phyloP scores from a whole-genome alignment of 1,284 basidiomycete species.

The Stereum hirsutum region DNA sequence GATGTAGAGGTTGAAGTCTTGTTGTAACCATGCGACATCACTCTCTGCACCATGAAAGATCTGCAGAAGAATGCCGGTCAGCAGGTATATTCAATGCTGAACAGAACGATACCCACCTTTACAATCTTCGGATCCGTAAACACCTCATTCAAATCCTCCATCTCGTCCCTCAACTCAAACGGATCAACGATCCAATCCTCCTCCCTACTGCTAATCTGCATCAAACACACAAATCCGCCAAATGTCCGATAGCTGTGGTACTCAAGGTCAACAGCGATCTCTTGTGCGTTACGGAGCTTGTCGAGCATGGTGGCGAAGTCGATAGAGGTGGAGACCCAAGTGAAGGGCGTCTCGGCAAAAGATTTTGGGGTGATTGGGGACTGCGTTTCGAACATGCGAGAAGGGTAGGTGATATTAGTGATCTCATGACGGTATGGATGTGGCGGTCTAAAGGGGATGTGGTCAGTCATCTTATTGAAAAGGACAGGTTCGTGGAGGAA shows the following conservation, averaged over 20 bases:
- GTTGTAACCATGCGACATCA: slow-evolving; percentile 94
- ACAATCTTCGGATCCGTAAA: slow-evolving; percentile 81
- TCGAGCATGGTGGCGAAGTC: slow-evolving; percentile 57
- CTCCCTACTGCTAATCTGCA: slow-evolving; percentile 85
- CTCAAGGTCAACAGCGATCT: slow-evolving; percentile 93
- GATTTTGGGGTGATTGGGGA: slow-evolving; percentile 40
- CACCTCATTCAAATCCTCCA: slow-evolving; percentile 66
- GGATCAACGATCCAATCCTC: slow-evolving; percentile 88
- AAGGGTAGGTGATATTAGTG: slow-evolving; percentile 61
- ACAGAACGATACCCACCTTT: slow-evolving; percentile 48
- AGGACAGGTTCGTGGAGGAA: neutral
- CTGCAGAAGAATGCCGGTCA: slow-evolving; percentile 26
- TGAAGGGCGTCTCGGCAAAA: slow-evolving; percentile 65
- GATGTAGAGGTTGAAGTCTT: slow-evolving; percentile 89
- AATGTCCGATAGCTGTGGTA: slow-evolving; percentile 86
- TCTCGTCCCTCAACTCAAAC: slow-evolving; percentile 67
- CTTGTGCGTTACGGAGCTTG: slow-evolving; percentile 54
- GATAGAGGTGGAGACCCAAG: slow-evolving; percentile 59
- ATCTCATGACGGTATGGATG: slow-evolving; percentile 86
- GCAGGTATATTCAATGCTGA: no score
- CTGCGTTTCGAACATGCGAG: slow-evolving; percentile 50
- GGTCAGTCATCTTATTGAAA: slow-evolving; percentile 10
- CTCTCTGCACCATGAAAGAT: slow-evolving; percentile 93
- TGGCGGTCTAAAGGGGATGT: slow-evolving; percentile 15
- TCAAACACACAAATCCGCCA: slow-evolving; percentile 84